Conservation (phyloP, 306 rosid genomes). For the Quercus robur region DNA sequence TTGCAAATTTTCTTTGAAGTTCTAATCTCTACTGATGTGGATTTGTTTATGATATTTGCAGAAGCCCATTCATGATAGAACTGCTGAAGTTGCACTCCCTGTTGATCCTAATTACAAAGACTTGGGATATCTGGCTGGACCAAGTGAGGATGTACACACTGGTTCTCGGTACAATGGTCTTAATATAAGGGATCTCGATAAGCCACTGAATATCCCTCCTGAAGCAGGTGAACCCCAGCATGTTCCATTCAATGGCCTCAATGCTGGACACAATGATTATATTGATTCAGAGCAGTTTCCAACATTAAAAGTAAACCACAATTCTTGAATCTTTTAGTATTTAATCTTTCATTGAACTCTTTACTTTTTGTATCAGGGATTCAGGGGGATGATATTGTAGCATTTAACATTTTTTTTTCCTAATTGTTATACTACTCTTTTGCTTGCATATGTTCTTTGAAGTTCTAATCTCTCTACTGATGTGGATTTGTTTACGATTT, state of each 20-base stretch:
- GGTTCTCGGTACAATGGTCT: too few relatives aligned
- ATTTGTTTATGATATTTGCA: constrained; percentile 6
- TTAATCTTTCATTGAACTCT: not conserved
- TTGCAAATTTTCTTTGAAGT: constrained; percentile 4
- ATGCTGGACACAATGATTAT: too few relatives aligned
- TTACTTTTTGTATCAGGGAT: not conserved
- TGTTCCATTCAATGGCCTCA: too few relatives aligned
- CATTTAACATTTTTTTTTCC: not conserved
- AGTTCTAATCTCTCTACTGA: not conserved
- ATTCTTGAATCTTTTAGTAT: too few relatives aligned
- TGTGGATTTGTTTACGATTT: not conserved
- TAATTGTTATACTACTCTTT: not conserved
- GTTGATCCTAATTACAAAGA: not conserved
- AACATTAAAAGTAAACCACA: too few relatives aligned
- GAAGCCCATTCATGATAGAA: constrained; percentile 6
- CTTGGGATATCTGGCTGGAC: not conserved
- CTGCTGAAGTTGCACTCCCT: not conserved
- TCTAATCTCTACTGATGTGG: not conserved
- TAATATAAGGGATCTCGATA: too few relatives aligned
- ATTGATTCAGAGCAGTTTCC: too few relatives aligned
- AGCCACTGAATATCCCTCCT: too few relatives aligned
- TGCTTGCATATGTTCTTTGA: constrained; percentile 15
- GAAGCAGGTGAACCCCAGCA: too few relatives aligned
- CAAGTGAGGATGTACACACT: not conserved
- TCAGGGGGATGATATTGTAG: too few relatives aligned